These are phyloP conservation scores for Ascochyta rabiei DNA, from an alignment of 2,329 filamentous ascomycete species.

Conservation along the genomic window DNA sequence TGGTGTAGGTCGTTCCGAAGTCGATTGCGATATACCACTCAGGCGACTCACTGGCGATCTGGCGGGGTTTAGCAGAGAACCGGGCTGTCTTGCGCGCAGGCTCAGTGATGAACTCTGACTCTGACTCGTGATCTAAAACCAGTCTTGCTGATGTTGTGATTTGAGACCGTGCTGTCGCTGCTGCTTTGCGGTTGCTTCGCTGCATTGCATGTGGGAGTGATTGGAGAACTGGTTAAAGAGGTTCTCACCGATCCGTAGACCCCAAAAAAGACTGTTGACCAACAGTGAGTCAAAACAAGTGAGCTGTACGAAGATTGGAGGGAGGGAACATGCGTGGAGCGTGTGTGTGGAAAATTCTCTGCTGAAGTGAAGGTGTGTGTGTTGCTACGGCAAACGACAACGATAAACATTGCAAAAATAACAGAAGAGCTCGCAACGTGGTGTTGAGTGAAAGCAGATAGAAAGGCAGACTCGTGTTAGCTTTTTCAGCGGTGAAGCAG, in stretches of 20 bases:
- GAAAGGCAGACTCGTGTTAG: not conserved
- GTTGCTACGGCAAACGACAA: not conserved
- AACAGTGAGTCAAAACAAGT: no score
- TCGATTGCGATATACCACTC: conserved; percentile 16
- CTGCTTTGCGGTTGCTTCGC: not conserved
- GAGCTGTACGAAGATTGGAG: not conserved
- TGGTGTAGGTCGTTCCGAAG: conserved; percentile 19
- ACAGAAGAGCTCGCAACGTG: not conserved
- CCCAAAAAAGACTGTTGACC: no score
- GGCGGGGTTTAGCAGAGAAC: not conserved
- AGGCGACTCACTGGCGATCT: not conserved
- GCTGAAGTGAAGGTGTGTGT: not conserved
- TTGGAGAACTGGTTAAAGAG: not conserved
- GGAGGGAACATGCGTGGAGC: not conserved
- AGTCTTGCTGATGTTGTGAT: not conserved
- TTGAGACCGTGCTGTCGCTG: not conserved
- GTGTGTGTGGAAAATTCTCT: not conserved
- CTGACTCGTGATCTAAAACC: not conserved
- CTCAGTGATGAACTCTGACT: not conserved
- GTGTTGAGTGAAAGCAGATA: not conserved
- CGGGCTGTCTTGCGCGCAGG: not conserved
- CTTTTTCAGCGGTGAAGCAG: no score
- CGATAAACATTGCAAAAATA: not conserved
- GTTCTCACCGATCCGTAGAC: no score
- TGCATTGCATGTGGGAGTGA: not conserved